phyloP scores from a whole-genome alignment of 2,329 filamentous ascomycete genomes.

The Clonostachys solani region DNA sequence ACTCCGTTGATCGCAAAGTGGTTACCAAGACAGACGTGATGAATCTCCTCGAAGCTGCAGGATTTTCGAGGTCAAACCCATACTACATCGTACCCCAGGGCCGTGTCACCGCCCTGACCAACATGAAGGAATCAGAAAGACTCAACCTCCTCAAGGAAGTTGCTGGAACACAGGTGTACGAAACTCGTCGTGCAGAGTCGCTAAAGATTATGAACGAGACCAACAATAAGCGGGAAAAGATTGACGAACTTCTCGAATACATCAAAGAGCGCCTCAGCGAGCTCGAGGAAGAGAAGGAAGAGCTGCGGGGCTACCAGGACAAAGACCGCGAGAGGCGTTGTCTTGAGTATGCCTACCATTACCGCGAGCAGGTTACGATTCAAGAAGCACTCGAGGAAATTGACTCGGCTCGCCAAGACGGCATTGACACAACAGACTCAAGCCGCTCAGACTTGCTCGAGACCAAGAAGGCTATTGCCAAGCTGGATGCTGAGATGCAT shows the following conservation, averaged over 20 bases:
- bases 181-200: conserved; percentile 84
- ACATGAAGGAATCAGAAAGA: conserved; percentile 96
- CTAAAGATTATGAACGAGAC: conserved; percentile 97
- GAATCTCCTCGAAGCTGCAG: conserved; percentile 91
- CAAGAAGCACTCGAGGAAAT: conserved; percentile 75
- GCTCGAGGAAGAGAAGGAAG: conserved; percentile 95
- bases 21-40: conserved; percentile 92
- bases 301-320: conserved; percentile 88
- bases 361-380: conserved; percentile 80
- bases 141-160: conserved; percentile 92
- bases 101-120: conserved; percentile 90
- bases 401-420: conserved; percentile 75
- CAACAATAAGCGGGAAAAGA: conserved; percentile 89
- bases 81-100: conserved; percentile 99
- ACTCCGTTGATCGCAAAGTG: conserved; percentile 94
- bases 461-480: conserved; percentile 73
- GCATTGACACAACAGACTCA: conserved; percentile 79
- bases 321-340: conserved; percentile 90
- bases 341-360: conserved; percentile 91
- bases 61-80: conserved; percentile 94
- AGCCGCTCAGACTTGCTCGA: conserved; percentile 72
- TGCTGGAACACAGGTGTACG: conserved; percentile 96
- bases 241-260: conserved; percentile 86
- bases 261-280: conserved; percentile 88
- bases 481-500: conserved; percentile 75